These are phyloP conservation scores for Xylariaceae sp. DNA, from an alignment of 2,329 filamentous ascomycete genomes.

Conservation along the genomic window DNA sequence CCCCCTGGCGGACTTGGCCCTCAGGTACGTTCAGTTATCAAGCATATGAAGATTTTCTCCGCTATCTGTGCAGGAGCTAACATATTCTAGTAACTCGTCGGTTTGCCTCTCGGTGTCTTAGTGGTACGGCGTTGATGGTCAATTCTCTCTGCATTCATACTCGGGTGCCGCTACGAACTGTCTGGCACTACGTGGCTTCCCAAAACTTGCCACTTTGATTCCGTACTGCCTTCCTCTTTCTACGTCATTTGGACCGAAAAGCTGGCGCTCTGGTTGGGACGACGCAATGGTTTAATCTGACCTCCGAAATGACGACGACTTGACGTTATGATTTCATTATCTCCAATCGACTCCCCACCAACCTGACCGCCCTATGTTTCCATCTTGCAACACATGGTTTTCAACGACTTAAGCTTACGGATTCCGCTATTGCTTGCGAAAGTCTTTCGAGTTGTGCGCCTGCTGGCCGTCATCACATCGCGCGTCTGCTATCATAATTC, in stretches of 20 bases:
- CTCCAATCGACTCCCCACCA: background rate
- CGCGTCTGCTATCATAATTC: constrained; percentile 6
- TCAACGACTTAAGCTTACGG: constrained; percentile 2
- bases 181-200: constrained; percentile 10
- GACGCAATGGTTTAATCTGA: constrained; percentile 22
- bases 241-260: constrained; percentile 21
- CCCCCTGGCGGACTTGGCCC: constrained; percentile 33
- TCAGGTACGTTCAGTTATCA: constrained; percentile 25
- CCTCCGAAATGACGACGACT: constrained; percentile 24
- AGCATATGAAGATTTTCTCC: background rate
- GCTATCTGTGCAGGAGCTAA: constrained; percentile 12
- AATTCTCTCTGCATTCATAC: constrained; percentile 28
- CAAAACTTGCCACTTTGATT: constrained; percentile 4
- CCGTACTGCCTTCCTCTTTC: constrained; percentile 25
- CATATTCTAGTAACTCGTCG: constrained; percentile 15
- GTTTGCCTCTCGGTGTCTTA: constrained; percentile 35
- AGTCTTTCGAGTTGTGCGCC: constrained; percentile 6
- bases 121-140: constrained; percentile 34
- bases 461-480: background rate
- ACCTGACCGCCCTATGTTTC: too few species aligned
- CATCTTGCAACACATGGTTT: too few species aligned
- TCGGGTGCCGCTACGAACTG: constrained; percentile 21
- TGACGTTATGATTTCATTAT: constrained; percentile 24
- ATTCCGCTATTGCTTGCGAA: constrained; percentile 7
- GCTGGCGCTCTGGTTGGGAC: constrained; percentile 23